Evolutionary conservation across 768 basidiomycete genomes (phyloP).

Genomic region (Kwoniella bestiolae): DNA sequence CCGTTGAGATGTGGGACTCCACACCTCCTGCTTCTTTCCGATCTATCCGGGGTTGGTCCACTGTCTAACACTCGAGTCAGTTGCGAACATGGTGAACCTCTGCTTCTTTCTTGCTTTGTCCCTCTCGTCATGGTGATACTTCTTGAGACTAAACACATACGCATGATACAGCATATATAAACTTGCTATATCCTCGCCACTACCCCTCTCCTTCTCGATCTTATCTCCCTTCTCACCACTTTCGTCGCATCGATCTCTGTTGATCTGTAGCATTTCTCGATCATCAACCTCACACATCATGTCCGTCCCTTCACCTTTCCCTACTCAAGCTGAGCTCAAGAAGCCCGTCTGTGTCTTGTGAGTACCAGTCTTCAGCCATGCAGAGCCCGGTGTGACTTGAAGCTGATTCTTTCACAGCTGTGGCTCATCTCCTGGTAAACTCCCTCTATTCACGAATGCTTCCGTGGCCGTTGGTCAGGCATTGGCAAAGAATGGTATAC

Average conservation of each 20-base stretch:
- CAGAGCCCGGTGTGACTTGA: background rate
- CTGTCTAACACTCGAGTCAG: background rate
- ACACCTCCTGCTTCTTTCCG: background rate
- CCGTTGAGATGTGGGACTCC: background rate
- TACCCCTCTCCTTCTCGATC: too few species aligned
- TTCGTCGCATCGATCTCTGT: too few species aligned
- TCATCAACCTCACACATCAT: background rate
- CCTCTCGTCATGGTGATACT: too few species aligned
- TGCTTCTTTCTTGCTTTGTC: too few species aligned
- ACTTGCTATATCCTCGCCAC: too few species aligned
- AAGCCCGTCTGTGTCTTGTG: slow-evolving; percentile 55
- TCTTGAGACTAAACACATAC: too few species aligned
- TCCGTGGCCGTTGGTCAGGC: slow-evolving; percentile 78
- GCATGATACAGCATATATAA: too few species aligned
- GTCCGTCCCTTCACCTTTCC: slow-evolving; percentile 30
- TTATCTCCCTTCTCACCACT: too few species aligned
- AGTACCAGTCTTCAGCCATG: slow-evolving; percentile 13
- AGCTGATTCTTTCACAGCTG: slow-evolving; percentile 59
- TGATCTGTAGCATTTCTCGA: too few species aligned
- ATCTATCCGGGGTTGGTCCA: slow-evolving; percentile 1
- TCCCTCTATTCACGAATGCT: slow-evolving; percentile 68
- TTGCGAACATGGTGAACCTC: too few species aligned
- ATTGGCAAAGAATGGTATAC: slow-evolving; percentile 65
- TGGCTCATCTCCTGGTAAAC: slow-evolving; percentile 72
- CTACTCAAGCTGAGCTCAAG: slow-evolving; percentile 25